Evolutionary conservation across 441 rosid species (phyloP).

Genomic region (Populus hybrid): DNA sequence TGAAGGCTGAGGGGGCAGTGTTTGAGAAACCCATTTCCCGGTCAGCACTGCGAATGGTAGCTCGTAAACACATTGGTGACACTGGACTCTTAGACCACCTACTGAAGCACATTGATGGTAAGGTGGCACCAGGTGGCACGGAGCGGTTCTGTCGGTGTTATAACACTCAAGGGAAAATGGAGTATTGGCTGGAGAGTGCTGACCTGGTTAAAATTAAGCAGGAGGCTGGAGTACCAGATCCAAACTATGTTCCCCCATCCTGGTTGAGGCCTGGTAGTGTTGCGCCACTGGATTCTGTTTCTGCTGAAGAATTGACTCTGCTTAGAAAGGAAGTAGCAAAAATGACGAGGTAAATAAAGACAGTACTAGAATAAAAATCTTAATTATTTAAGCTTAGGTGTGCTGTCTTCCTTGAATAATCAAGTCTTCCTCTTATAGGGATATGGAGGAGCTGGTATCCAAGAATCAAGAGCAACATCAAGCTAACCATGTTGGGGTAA

Average conservation of each 20-base stretch:
- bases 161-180: slow-evolving; percentile 74
- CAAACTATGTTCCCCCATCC: slow-evolving; percentile 55
- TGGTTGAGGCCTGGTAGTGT: slow-evolving; percentile 49
- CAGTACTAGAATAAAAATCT: background rate
- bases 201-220: slow-evolving; percentile 54
- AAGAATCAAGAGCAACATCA: slow-evolving; percentile 49
- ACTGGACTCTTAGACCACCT: slow-evolving; percentile 73
- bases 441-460: slow-evolving; percentile 45
- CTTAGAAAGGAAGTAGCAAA: slow-evolving; percentile 64
- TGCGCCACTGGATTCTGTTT: slow-evolving; percentile 37
- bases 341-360: slow-evolving; percentile 56
- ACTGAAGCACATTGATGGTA: too few species aligned
- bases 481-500: slow-evolving; percentile 57
- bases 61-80: slow-evolving; percentile 74
- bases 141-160: slow-evolving; percentile 84
- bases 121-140: too few species aligned
- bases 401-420: background rate
- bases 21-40: slow-evolving; percentile 66
- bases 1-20: slow-evolving; percentile 74
- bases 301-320: slow-evolving; percentile 41
- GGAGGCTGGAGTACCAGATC: slow-evolving; percentile 62
- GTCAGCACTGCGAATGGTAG: slow-evolving; percentile 49
- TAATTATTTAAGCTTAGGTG: background rate
- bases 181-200: slow-evolving; percentile 89
- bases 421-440: slow-evolving; percentile 34